Base-by-base conservation (phyloP, 768 basidiomycete genomes). In the Neoboletus brunneissimus region DNA sequence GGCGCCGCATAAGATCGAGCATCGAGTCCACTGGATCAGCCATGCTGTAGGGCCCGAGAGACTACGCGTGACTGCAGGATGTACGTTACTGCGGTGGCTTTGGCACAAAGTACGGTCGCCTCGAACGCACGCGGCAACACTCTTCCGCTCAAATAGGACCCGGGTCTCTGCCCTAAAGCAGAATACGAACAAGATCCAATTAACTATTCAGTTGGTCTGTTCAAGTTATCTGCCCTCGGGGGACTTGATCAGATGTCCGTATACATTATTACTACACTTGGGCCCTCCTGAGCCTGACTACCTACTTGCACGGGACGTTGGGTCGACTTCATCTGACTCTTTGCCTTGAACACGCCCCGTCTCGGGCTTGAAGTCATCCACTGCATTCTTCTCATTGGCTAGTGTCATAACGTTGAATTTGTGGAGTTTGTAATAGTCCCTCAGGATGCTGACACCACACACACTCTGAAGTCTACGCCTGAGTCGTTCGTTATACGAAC, bases 1-100 rank as follows among this genome's bases (percentile, higher is more conserved):
- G 82, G 16, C 97, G 88, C 52, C 97, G 85, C 83, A 95, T 89
- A 47, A 98, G 83, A 76, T 98, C 96, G 40, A 98, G 86, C 86
- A 96, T 94, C 53, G 91, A 89, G 67, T 94, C 91, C 46, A 94
- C 83, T 56, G 88, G 78, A 73, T 94, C 91, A 47, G 79, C 77
- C 88, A 88, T 89, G 61, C 49, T 73, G 31, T 10, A 16, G 47
- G 13, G 25, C 25, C 25, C 25, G 27, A 27, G 27, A 43, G 32
- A 52, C n/a, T 10, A 13, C 55, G 43, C 50, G 66, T 49, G 10
- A 25, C 32, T 32, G 35, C 29, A 23, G 25, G 37, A 22, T 20
- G 22, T 41, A 22, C n/a, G 58, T 48, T 27, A 38, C 35, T 35
- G 37, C 5, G 6, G 40, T 46, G 35, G 40, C 34, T 52, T 47